phyloP scores from a whole-genome alignment of 1,284 basidiomycete genomes.

The Tremellales sp. region DNA sequence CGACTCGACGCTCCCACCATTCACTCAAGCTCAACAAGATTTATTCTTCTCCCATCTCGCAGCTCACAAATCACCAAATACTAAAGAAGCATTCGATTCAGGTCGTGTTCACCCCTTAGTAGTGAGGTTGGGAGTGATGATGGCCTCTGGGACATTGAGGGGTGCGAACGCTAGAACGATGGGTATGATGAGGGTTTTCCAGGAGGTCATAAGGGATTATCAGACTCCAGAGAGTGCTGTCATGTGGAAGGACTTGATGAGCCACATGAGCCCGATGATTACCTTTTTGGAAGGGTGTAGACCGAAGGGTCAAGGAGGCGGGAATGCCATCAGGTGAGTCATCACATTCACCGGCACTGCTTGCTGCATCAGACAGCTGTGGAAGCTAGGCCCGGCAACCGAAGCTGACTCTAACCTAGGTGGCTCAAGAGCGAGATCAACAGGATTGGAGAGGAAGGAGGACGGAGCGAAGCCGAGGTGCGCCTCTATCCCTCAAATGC shows the following conservation, averaged over 20 bases:
- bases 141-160: slow-evolving; percentile 38
- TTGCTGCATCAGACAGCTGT: neutral
- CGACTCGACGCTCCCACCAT: slow-evolving; percentile 6
- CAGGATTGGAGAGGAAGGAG: slow-evolving; percentile 73
- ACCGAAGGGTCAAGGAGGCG: slow-evolving; percentile 48
- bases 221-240: slow-evolving; percentile 42
- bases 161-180: slow-evolving; percentile 52
- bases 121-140: slow-evolving; percentile 43
- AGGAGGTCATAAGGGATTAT: slow-evolving; percentile 49
- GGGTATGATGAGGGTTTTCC: slow-evolving; percentile 51
- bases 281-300: slow-evolving; percentile 47
- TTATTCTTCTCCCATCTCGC: slow-evolving; percentile 63
- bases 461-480: slow-evolving; percentile 76
- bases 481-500: slow-evolving; percentile 27
- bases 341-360: neutral
- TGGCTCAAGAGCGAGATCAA: slow-evolving; percentile 97
- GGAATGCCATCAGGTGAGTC: slow-evolving; percentile 47
- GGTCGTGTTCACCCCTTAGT: slow-evolving; percentile 45
- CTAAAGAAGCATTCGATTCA: slow-evolving; percentile 24
- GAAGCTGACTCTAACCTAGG: no score
- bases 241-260: slow-evolving; percentile 45
- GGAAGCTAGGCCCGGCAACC: neutral
- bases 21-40: slow-evolving; percentile 9
- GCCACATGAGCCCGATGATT: slow-evolving; percentile 48
- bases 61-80: slow-evolving; percentile 45